Evolutionary conservation across 371 early-diverging fungal genomes (phyloP), one percentile per base, ranked within the genome.

Genomic region (Lichtheimia hyalospora): DNA sequence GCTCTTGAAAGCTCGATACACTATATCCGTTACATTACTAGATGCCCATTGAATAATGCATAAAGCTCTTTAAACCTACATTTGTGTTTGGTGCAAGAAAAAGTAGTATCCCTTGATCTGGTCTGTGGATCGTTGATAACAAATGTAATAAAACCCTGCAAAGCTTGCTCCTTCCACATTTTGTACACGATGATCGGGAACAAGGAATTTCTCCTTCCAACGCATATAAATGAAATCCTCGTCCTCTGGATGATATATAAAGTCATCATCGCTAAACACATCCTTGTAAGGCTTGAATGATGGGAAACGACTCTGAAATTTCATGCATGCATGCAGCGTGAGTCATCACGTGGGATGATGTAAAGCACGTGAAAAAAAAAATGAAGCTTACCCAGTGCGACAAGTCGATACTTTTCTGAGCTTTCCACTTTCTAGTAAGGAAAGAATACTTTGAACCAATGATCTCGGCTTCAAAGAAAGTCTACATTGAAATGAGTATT

Each of bases 181-280:
- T 60, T 79, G 85, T 46, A 96, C 89, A 57, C 82, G 84, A 77
- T 96, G 96, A 79, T 97, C 95, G 28, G 98, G 97, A 5, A 96
- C 94, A 43, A 97, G 71, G 70, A 96, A 97, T 59, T 90, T 91
- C 72, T 97, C 98, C 84, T 96, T 97, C 96, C 96, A 96, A 39
- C 97, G 86, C 97, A 97, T 97, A 70, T 92, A 97, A 25, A 97
- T 75, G 60, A 83, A 85, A 60, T 94, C 91, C 43, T 81, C 76
- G 62, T 86, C 81, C 23, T 71, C 60, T 54, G 85, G 89, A 70
- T 91, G 89, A 63, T 88, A 91, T 10, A 68, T 68, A 69, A 89
- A 88, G 23, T 72, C 79, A 57, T 92, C 89, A 40, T 85, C 51
- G 60, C 90, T 88, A 66, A 95, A 92, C 1, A 60, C 65, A 18